Percentiles rank a stretch among this genome's conserved stretches.
Conservation (phyloP, 2,329 filamentous ascomycete genomes). For the Aphanoascus verrucosus region DNA sequence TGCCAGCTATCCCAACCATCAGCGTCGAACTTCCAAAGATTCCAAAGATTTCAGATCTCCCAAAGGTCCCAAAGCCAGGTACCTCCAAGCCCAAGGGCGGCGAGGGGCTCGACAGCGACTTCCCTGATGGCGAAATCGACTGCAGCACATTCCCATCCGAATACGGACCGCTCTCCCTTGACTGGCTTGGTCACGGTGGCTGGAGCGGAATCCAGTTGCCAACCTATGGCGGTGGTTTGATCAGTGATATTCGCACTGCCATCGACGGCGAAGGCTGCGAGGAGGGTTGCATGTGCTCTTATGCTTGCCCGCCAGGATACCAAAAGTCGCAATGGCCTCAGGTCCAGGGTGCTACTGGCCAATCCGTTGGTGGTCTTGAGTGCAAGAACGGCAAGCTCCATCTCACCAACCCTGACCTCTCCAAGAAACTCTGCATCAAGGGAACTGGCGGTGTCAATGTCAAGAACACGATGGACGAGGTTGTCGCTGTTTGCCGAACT, state of each 20-base stretch:
- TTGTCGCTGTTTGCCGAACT: slow-evolving; percentile 76
- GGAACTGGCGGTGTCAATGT: slow-evolving; percentile 63
- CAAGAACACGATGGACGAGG: slow-evolving; percentile 58
- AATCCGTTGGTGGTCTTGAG: slow-evolving; percentile 79
- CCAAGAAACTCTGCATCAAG: slow-evolving; percentile 60
- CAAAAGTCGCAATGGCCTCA: slow-evolving; percentile 84
- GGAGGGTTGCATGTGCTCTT: slow-evolving; percentile 68
- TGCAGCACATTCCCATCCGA: slow-evolving; percentile 66
- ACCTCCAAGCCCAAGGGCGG: slow-evolving; percentile 20
- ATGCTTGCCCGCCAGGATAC: slow-evolving; percentile 82
- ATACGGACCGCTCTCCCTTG: slow-evolving; percentile 65
- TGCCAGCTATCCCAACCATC: slow-evolving; percentile 13
- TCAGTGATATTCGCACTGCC: slow-evolving; percentile 56
- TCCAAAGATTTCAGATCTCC: neutral
- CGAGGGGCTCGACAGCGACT: slow-evolving; percentile 53
- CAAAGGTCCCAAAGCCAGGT: neutral
- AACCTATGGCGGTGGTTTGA: slow-evolving; percentile 43
- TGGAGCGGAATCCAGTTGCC: slow-evolving; percentile 69
- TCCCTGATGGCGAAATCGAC: slow-evolving; percentile 61
- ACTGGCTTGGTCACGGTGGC: slow-evolving; percentile 59
- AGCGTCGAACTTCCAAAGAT: slow-evolving; percentile 14
- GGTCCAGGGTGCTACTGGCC: slow-evolving; percentile 63
- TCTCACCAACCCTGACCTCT: slow-evolving; percentile 57
- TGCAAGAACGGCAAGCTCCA: slow-evolving; percentile 65
- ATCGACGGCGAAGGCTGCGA: slow-evolving; percentile 51